These are phyloP conservation scores for Metarhizium sp. DNA, from an alignment of 2,329 filamentous ascomycete genomes.

Conservation along the genomic window DNA sequence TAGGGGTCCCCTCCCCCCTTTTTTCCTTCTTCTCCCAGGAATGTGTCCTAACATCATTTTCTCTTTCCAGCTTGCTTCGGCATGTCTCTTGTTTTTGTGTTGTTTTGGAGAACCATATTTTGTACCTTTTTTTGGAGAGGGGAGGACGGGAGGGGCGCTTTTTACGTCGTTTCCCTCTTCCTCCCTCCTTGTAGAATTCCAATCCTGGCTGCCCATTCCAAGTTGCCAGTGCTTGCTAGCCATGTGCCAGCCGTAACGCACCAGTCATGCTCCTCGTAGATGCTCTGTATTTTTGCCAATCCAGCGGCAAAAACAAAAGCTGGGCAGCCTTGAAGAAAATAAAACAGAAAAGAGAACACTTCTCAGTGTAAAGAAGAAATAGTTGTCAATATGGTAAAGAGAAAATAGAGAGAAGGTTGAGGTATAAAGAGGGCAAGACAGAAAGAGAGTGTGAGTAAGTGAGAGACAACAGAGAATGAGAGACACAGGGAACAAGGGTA, in stretches of 20 bases:
- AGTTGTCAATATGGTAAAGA: constrained; percentile 9
- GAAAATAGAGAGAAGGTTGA: constrained; percentile 9
- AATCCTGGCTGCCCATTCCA: background rate
- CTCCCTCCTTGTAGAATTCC: background rate
- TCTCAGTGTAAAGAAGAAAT: constrained; percentile 2
- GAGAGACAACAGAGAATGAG: constrained; percentile 11
- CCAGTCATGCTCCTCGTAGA: background rate
- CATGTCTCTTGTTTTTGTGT: background rate
- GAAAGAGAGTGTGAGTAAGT: constrained; percentile 2
- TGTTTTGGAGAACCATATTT: constrained; percentile 1
- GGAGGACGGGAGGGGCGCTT: background rate
- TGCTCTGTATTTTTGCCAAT: constrained; percentile 13
- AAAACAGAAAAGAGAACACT: background rate
- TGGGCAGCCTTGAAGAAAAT: background rate
- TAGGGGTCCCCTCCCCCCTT: constrained; percentile 10
- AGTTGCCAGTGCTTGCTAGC: background rate
- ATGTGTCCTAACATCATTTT: constrained; percentile 14
- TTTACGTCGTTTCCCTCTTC: constrained; percentile 7
- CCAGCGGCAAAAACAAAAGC: constrained; percentile 10
- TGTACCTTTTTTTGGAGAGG: background rate
- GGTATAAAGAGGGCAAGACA: constrained; percentile 10
- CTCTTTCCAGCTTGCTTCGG: constrained; percentile 13
- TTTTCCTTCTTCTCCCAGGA: background rate
- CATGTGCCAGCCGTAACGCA: background rate
- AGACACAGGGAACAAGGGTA: constrained; percentile 28